Percentiles rank a stretch among this genome's conserved stretches.
Evolutionary conservation across 2,329 filamentous ascomycete species (phyloP).

Genomic region (Xylaria multiplex): DNA sequence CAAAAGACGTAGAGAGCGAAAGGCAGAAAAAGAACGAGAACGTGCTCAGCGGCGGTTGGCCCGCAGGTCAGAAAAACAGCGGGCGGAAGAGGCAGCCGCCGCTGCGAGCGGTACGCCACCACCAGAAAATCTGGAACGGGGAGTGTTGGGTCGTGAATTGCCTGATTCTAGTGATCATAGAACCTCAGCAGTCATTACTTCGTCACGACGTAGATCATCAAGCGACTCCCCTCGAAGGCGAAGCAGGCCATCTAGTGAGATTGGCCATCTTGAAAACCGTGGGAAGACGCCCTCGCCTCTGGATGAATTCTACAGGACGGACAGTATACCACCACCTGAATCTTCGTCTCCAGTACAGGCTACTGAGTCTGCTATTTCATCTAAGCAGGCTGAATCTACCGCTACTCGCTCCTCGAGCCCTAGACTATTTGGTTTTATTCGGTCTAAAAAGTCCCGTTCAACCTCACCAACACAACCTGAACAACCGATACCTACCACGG

Average conservation of each 20-base stretch:
- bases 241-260: slow-evolving; percentile 44
- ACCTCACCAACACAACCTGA: slow-evolving; percentile 59
- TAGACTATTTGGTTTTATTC: slow-evolving; percentile 53
- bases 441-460: slow-evolving; percentile 60
- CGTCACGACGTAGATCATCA: slow-evolving; percentile 62
- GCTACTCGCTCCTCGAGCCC: slow-evolving; percentile 49
- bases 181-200: slow-evolving; percentile 65
- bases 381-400: slow-evolving; percentile 30
- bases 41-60: slow-evolving; percentile 72
- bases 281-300: slow-evolving; percentile 48
- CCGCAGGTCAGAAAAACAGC: slow-evolving; percentile 73
- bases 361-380: slow-evolving; percentile 22
- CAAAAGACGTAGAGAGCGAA: slow-evolving; percentile 79
- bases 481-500: slow-evolving; percentile 49
- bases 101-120: slow-evolving; percentile 61
- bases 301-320: slow-evolving; percentile 62
- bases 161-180: slow-evolving; percentile 67
- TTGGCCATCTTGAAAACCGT: slow-evolving; percentile 36
- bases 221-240: slow-evolving; percentile 48
- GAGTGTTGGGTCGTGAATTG: slow-evolving; percentile 68
- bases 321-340: slow-evolving; percentile 54
- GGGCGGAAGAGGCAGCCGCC: slow-evolving; percentile 65
- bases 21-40: slow-evolving; percentile 73
- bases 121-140: slow-evolving; percentile 67
- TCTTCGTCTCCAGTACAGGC: slow-evolving; percentile 36